Evolutionary conservation across 1,284 basidiomycete species (phyloP).

Genomic region (Ganoderma meredithae): DNA sequence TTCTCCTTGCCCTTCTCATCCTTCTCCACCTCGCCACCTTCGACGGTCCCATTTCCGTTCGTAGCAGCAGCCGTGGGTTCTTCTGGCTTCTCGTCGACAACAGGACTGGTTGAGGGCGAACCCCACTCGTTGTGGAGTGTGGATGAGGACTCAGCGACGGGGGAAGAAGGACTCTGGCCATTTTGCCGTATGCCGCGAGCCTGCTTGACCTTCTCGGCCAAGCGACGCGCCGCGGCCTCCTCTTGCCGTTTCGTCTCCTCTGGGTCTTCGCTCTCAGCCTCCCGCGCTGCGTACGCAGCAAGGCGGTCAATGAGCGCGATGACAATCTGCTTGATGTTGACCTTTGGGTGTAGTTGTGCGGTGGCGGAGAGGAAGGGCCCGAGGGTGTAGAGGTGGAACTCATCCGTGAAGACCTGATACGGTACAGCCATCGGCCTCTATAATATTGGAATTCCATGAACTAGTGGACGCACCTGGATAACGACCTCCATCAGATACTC

Average conservation of each 20-base stretch:
- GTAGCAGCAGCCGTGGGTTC: conserved; percentile 25
- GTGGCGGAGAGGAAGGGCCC: conserved; percentile 94
- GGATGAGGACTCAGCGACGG: conserved; percentile 32
- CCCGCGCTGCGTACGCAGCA: conserved; percentile 91
- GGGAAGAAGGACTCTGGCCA: conserved; percentile 39
- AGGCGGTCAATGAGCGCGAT: conserved; percentile 96
- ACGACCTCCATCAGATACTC: conserved; percentile 99
- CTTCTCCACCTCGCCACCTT: conserved; percentile 47
- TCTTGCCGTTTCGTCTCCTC: conserved; percentile 92
- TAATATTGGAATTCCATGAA: background rate
- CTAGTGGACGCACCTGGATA: conserved; percentile 73
- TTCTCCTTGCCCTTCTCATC: conserved; percentile 58
- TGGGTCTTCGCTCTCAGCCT: conserved; percentile 92
- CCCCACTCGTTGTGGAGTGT: conserved; percentile 40
- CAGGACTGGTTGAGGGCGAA: conserved; percentile 41
- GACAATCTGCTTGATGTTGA: conserved; percentile 97
- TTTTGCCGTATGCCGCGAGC: conserved; percentile 67
- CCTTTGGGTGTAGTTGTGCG: conserved; percentile 92
- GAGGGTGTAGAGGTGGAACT: conserved; percentile 93
- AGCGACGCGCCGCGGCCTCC: conserved; percentile 85
- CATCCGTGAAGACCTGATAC: conserved; percentile 90
- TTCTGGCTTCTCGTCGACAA: conserved; percentile 29
- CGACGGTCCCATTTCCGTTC: conserved; percentile 36
- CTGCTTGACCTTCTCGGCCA: conserved; percentile 88
- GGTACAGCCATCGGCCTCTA: conserved; percentile 1